These are phyloP conservation scores for Didymella keratinophila DNA, from an alignment of 2,329 filamentous ascomycete species.

Conservation along the genomic window DNA sequence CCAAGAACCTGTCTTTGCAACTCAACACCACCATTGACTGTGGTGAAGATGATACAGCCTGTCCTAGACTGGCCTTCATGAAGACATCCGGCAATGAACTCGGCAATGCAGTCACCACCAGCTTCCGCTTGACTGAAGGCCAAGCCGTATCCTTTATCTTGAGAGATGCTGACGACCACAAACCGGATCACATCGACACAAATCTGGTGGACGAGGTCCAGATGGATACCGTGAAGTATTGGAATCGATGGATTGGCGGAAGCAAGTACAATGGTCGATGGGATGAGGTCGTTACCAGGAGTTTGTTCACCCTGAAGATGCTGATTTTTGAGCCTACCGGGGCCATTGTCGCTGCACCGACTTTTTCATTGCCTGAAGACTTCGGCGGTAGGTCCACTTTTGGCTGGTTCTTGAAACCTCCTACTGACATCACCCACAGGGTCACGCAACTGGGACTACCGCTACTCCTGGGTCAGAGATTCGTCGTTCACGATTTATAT, in stretches of 20 bases:
- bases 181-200: slow-evolving; percentile 66
- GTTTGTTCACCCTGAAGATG: slow-evolving; percentile 77
- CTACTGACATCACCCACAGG: slow-evolving; percentile 49
- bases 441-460: slow-evolving; percentile 69
- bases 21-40: slow-evolving; percentile 72
- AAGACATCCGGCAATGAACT: slow-evolving; percentile 63
- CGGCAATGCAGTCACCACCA: slow-evolving; percentile 69
- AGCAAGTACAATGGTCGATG: slow-evolving; percentile 76
- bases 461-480: slow-evolving; percentile 81
- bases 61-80: slow-evolving; percentile 64
- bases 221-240: slow-evolving; percentile 73
- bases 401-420: neutral
- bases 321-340: slow-evolving; percentile 81
- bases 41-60: slow-evolving; percentile 59
- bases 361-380: slow-evolving; percentile 78
- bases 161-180: slow-evolving; percentile 64
- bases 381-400: slow-evolving; percentile 31
- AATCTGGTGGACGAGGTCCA: slow-evolving; percentile 68
- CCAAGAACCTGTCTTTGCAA: slow-evolving; percentile 66
- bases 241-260: slow-evolving; percentile 76
- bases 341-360: slow-evolving; percentile 78
- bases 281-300: slow-evolving; percentile 74
- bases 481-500: slow-evolving; percentile 80
- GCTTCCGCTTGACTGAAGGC: slow-evolving; percentile 68
- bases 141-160: slow-evolving; percentile 75